Evolutionary conservation across 2,329 filamentous ascomycete genomes (phyloP).

Genomic region (Emericellopsis cladophorae): DNA sequence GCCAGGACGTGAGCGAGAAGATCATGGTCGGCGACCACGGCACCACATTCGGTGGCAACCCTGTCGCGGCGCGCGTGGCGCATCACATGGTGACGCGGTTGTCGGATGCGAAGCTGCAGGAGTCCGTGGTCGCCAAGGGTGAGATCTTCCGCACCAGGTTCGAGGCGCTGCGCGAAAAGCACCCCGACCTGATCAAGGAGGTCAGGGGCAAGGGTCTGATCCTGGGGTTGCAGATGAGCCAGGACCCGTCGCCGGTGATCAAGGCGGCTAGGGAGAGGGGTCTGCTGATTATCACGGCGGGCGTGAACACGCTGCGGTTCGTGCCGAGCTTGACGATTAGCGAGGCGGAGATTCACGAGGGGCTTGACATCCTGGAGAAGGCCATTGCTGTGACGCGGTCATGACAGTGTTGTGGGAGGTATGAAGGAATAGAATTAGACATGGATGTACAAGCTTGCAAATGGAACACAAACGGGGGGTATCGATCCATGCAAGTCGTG

Average conservation of each 20-base stretch:
- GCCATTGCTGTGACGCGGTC: slow-evolving; percentile 34
- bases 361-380: slow-evolving; percentile 63
- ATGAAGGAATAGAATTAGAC: neutral
- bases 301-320: slow-evolving; percentile 83
- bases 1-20: slow-evolving; percentile 23
- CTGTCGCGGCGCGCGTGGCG: slow-evolving; percentile 70
- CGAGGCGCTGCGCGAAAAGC: slow-evolving; percentile 29
- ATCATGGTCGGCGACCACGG: slow-evolving; percentile 65
- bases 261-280: slow-evolving; percentile 81
- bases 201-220: slow-evolving; percentile 76
- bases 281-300: slow-evolving; percentile 81
- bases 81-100: slow-evolving; percentile 76
- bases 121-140: slow-evolving; percentile 54
- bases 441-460: too few species aligned
- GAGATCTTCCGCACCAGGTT: slow-evolving; percentile 35
- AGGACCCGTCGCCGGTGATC: slow-evolving; percentile 62
- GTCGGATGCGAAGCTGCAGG: slow-evolving; percentile 56
- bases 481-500: too few species aligned
- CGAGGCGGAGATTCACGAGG: slow-evolving; percentile 67
- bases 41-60: slow-evolving; percentile 90
- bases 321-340: slow-evolving; percentile 78
- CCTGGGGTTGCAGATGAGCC: slow-evolving; percentile 69
- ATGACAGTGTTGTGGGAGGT: slow-evolving; percentile 6
- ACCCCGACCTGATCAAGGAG: slow-evolving; percentile 63
- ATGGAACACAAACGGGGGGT: too few species aligned